A percentile compares a stretch with the other conserved stretches of the same genome.
Evolutionary conservation across 805 yeast genomes (phyloP).

Genomic region (Saturnispora halmiae): DNA sequence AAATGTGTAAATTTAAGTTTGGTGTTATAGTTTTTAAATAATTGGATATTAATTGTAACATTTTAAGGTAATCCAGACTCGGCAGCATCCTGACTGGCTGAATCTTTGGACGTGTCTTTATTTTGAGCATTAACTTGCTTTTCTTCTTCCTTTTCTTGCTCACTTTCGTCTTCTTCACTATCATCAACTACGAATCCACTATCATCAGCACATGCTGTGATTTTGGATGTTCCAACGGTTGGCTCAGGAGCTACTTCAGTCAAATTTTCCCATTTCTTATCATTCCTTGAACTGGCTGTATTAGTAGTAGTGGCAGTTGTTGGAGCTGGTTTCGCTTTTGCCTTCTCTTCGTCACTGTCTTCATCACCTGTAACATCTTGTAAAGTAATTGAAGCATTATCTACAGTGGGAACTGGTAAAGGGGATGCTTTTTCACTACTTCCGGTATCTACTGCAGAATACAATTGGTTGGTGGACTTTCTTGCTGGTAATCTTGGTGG

Average conservation of each 20-base stretch:
- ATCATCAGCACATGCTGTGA: constrained; percentile 20
- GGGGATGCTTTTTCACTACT: constrained; percentile 1
- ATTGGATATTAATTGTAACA: neutral
- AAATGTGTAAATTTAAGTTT: neutral
- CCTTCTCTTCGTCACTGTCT: neutral
- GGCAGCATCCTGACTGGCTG: neutral
- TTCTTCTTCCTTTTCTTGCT: neutral
- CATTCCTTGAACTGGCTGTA: constrained; percentile 6
- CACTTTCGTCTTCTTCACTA: constrained; percentile 27
- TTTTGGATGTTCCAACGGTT: constrained; percentile 13
- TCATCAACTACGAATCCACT: constrained; percentile 46
- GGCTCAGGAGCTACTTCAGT: constrained; percentile 34
- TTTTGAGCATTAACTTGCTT: neutral
- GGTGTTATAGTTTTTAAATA: neutral
- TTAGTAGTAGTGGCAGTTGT: neutral
- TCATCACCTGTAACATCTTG: constrained; percentile 7
- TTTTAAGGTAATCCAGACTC: too few species aligned
- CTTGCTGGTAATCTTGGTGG: constrained; percentile 7
- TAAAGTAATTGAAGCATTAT: neutral
- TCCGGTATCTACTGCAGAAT: constrained; percentile 1
- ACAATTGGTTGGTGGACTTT: constrained; percentile 15
- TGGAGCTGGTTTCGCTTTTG: constrained; percentile 20
- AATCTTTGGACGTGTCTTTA: neutral
- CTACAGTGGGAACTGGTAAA: neutral
- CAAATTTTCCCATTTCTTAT: constrained; percentile 39